A percentile compares a stretch with the other conserved stretches of the same genome.
These are phyloP conservation scores for Apiospora marii DNA, from an alignment of 2,329 filamentous ascomycete genomes.

Conservation along the genomic window DNA sequence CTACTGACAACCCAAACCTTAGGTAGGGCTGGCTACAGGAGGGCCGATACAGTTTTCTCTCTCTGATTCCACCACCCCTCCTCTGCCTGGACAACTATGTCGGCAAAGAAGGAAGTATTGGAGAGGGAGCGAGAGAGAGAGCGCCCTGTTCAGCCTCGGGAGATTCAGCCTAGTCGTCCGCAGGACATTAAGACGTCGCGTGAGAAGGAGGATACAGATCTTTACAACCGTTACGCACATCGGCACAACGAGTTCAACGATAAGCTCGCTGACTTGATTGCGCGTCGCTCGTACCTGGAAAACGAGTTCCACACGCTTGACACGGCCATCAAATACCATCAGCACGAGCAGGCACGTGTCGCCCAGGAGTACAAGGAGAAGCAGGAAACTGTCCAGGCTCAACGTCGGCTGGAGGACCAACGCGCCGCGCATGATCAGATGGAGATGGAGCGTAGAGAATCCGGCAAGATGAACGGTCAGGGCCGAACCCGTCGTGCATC, in stretches of 20 bases:
- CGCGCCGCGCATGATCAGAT: slow-evolving; percentile 27
- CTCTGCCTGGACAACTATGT: slow-evolving; percentile 23
- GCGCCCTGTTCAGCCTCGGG: slow-evolving; percentile 10
- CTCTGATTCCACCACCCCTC: slow-evolving; percentile 7
- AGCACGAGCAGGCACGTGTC: slow-evolving; percentile 38
- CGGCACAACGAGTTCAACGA: slow-evolving; percentile 15
- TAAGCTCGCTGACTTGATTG: slow-evolving; percentile 20
- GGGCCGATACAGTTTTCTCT: slow-evolving; percentile 12
- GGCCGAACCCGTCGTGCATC: slow-evolving; percentile 11
- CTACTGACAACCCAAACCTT: slow-evolving; percentile 26
- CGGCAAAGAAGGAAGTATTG: slow-evolving; percentile 25
- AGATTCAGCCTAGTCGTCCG: slow-evolving; percentile 4
- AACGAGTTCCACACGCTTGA: slow-evolving; percentile 35
- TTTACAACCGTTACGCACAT: slow-evolving; percentile 11
- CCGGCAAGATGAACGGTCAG: slow-evolving; percentile 5
- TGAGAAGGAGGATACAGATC: slow-evolving; percentile 14
- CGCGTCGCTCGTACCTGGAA: slow-evolving; percentile 35
- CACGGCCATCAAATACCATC: slow-evolving; percentile 31
- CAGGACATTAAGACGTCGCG: slow-evolving; percentile 6
- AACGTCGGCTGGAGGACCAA: slow-evolving; percentile 38
- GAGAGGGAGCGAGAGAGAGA: slow-evolving; percentile 18
- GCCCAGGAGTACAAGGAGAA: slow-evolving; percentile 35
- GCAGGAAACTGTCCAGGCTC: slow-evolving; percentile 26
- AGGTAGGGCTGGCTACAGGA: slow-evolving; percentile 14
- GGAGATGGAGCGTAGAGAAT: slow-evolving; percentile 9